Conservation (phyloP, 83 land plant genomes). For the Larix sibirica region DNA sequence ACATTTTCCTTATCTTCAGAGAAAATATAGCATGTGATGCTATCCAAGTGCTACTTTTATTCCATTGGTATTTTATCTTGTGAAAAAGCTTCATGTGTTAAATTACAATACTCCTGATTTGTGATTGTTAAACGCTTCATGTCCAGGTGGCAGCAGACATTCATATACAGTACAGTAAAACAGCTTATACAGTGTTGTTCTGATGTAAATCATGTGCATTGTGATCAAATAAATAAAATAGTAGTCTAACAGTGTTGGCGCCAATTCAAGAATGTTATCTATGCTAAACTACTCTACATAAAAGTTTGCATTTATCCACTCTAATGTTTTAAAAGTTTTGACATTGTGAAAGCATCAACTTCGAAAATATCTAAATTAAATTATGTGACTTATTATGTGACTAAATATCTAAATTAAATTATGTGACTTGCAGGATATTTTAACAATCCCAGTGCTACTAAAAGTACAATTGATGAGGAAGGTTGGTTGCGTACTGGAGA, state of each 20-base stretch:
- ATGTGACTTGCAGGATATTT: not conserved
- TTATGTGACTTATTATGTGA: no score
- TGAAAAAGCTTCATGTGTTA: not conserved
- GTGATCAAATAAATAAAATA: not conserved
- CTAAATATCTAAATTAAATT: no score
- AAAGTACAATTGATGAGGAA: conserved; percentile 37
- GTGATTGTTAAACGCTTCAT: not conserved
- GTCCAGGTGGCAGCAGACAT: no score
- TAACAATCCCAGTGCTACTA: no score
- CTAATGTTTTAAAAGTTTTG: not conserved
- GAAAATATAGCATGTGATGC: no score
- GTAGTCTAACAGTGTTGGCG: not conserved
- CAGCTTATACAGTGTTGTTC: not conserved
- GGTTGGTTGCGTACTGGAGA: not conserved
- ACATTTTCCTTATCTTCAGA: no score
- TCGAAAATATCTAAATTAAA: not conserved
- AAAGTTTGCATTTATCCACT: no score
- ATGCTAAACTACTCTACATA: not conserved
- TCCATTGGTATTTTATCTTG: not conserved
- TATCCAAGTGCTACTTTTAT: not conserved
- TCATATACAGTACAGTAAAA: not conserved
- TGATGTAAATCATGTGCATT: not conserved
- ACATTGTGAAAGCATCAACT: not conserved
- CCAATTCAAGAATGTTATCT: no score
- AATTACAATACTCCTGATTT: not conserved